phyloP scores from a whole-genome alignment of 257 asterid genomes.

The Schizonepeta tenuifolia region DNA sequence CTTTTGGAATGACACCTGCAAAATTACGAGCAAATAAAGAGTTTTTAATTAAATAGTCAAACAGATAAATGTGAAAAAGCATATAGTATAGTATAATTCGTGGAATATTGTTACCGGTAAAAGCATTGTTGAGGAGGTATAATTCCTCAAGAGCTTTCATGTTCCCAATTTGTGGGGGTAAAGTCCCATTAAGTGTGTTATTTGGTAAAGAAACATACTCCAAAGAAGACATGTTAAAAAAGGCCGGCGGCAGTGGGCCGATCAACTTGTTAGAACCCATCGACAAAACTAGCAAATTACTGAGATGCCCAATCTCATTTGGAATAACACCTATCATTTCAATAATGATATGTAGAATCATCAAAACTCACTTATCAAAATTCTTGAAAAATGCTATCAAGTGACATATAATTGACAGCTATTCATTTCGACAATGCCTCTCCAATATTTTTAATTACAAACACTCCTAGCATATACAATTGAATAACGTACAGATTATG shows the following conservation, averaged over 20 bases:
- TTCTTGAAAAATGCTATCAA: neutral
- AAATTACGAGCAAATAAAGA: neutral
- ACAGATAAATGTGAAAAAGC: no score
- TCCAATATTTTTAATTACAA: no score
- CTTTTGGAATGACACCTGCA: neutral
- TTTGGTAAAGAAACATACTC: neutral
- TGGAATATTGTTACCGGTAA: no score
- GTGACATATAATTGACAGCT: no score
- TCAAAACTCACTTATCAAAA: neutral
- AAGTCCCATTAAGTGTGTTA: constrained; percentile 5
- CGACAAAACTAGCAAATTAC: neutral
- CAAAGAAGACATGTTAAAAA: constrained; percentile 4
- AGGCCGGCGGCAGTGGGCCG: neutral
- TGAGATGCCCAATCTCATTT: neutral
- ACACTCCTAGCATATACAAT: no score
- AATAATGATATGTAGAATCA: neutral
- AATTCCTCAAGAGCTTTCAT: neutral
- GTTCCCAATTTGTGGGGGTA: neutral
- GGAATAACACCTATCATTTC: neutral
- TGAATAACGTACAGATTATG: neutral
- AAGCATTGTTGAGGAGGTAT: constrained; percentile 7
- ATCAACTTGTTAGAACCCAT: neutral
- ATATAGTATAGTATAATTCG: no score
- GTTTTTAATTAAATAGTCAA: neutral
- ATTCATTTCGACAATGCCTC: no score